phyloP scores from a whole-genome alignment of 2,329 filamentous ascomycete genomes.

The Diplodia intermedia region DNA sequence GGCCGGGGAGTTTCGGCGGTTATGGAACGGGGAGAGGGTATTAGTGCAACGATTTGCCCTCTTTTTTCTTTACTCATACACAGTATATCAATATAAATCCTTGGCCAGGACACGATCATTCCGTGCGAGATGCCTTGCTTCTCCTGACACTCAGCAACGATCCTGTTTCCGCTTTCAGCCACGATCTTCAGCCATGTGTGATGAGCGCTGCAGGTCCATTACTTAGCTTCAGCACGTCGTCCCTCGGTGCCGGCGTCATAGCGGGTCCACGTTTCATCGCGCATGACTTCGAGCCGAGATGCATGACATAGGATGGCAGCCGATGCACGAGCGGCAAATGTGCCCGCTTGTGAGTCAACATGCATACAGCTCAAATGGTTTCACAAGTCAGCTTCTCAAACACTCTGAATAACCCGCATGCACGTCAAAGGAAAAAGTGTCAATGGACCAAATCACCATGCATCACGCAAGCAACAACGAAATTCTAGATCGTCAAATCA shows the following conservation, averaged over 20 bases:
- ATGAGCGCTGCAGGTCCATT: background rate
- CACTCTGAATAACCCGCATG: background rate
- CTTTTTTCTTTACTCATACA: background rate
- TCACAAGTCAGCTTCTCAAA: background rate
- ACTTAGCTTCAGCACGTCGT: background rate
- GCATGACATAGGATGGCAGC: conserved; percentile 12
- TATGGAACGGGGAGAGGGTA: conserved; percentile 17
- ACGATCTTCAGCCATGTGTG: background rate
- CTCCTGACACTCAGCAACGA: background rate
- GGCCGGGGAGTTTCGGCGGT: conserved; percentile 26
- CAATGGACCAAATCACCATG: background rate
- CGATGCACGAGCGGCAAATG: conserved; percentile 14
- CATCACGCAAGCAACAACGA: background rate
- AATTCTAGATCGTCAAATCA: background rate
- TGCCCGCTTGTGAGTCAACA: background rate
- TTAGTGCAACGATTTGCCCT: conserved; percentile 7
- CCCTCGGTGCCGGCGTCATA: background rate
- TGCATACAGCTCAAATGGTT: background rate
- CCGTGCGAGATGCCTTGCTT: background rate
- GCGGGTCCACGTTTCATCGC: background rate
- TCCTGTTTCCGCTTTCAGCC: background rate
- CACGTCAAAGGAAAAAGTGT: background rate
- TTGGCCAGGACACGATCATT: conserved; percentile 7
- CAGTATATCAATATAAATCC: conserved; percentile 8
- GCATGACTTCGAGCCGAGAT: background rate